Evolutionary conservation across 1,284 basidiomycete genomes (phyloP).

Genomic region (Fomitiporia mediterranea): DNA sequence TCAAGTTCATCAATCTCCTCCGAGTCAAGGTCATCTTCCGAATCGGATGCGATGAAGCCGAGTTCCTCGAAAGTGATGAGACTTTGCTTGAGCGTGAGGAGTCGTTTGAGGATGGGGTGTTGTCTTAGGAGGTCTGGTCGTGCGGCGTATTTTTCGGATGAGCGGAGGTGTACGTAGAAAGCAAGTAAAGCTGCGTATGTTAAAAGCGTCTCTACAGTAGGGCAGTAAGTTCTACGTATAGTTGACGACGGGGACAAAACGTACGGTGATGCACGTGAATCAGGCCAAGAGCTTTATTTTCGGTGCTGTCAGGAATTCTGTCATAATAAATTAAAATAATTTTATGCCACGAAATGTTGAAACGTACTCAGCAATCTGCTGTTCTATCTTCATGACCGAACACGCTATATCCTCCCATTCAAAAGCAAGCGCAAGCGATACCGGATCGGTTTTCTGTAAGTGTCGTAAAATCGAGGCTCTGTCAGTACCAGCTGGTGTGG

Average conservation of each 20-base stretch:
- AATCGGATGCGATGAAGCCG: conserved; percentile 59
- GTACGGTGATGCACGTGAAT: conserved; percentile 73
- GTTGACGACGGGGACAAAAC: conserved; percentile 28
- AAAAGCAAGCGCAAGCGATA: conserved; percentile 68
- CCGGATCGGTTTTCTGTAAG: conserved; percentile 77
- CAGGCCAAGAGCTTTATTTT: conserved; percentile 56
- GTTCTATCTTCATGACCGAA: conserved; percentile 49
- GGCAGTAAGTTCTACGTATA: neutral
- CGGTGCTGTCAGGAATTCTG: conserved; percentile 46
- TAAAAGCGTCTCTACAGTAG: conserved; percentile 68
- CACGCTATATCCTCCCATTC: conserved; percentile 70
- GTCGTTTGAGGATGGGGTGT: conserved; percentile 78
- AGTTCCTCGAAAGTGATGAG: conserved; percentile 80
- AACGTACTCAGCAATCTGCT: conserved; percentile 54
- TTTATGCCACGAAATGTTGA: neutral
- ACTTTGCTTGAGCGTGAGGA: conserved; percentile 83
- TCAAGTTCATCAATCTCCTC: conserved; percentile 26
- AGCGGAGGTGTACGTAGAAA: conserved; percentile 88
- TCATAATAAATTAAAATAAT: neutral
- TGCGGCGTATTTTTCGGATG: conserved; percentile 57
- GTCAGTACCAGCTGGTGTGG: conserved; percentile 36
- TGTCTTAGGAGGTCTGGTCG: conserved; percentile 61
- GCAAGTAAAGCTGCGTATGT: conserved; percentile 90
- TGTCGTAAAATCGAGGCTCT: conserved; percentile 64
- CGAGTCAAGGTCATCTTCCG: conserved; percentile 36